Conservation (phyloP, 2,329 filamentous ascomycete species). For the Ascochyta pisi region DNA sequence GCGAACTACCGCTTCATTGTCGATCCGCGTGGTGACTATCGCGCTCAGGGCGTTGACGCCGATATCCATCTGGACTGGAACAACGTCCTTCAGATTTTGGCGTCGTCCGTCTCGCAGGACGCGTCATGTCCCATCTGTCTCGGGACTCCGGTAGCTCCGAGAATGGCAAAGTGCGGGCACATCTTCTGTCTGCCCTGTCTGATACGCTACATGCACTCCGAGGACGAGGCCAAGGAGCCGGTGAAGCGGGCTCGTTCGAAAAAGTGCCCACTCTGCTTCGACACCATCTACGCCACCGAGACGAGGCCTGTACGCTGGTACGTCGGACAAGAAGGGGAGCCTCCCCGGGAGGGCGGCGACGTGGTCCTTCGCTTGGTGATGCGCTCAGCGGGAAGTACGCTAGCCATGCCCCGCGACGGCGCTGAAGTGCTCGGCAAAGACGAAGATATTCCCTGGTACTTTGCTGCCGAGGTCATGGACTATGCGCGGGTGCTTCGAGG, state of each 20-base stretch:
- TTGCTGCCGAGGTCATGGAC: conserved; percentile 90
- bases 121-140: conserved; percentile 94
- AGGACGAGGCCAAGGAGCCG: conserved; percentile 65
- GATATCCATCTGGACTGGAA: conserved; percentile 92
- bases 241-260: conserved; percentile 83
- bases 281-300: conserved; percentile 90
- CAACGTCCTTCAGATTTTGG: conserved; percentile 88
- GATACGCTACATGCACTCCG: conserved; percentile 93
- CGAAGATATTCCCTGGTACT: conserved; percentile 91
- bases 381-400: conserved; percentile 78
- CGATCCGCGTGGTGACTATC: conserved; percentile 79
- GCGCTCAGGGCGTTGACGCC: conserved; percentile 80
- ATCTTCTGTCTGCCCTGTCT: conserved; percentile 95
- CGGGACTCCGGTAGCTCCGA: conserved; percentile 87
- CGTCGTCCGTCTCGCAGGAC: conserved; percentile 85
- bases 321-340: conserved; percentile 80
- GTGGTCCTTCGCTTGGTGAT: conserved; percentile 88
- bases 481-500: conserved; percentile 97
- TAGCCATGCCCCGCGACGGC: conserved; percentile 86
- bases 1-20: conserved; percentile 98
- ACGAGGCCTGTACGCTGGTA: conserved; percentile 91
- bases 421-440: conserved; percentile 71
- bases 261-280: conserved; percentile 96
- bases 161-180: conserved; percentile 97
- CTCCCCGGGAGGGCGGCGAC: conserved; percentile 84